Conservation (phyloP, 2,329 filamentous ascomycete species). For the Fusarium siculi region DNA sequence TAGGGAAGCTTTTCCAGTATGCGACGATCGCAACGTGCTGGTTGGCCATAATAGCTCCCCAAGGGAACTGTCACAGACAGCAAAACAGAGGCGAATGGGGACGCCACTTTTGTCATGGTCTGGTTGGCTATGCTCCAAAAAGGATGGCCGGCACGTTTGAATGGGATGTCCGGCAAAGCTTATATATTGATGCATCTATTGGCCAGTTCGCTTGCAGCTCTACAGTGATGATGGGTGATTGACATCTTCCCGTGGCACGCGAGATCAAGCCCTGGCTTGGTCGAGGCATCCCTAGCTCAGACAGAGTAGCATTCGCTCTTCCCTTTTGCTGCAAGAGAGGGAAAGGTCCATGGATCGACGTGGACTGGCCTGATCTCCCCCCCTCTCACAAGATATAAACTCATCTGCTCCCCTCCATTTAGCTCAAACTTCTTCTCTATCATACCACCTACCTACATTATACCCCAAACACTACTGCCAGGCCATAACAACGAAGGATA, state of each 20-base stretch:
- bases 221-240: constrained; percentile 31
- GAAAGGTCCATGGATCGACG: constrained; percentile 19
- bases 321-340: constrained; percentile 2
- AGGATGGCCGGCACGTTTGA: constrained; percentile 32
- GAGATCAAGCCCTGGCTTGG: constrained; percentile 25
- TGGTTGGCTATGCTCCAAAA: constrained; percentile 21
- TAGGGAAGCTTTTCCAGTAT: not conserved
- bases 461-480: not conserved
- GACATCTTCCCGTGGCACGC: constrained; percentile 28
- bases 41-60: constrained; percentile 9
- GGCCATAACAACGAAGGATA: not conserved
- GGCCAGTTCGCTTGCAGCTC: constrained; percentile 8
- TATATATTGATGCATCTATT: constrained; percentile 19
- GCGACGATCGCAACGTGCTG: constrained; percentile 29
- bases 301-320: constrained; percentile 14
- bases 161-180: constrained; percentile 24
- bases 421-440: not conserved
- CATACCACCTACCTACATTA: not conserved
- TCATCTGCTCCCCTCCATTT: constrained; percentile 6
- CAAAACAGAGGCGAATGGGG: constrained; percentile 4
- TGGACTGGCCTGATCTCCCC: constrained; percentile 19
- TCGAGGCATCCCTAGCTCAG: constrained; percentile 15
- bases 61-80: not conserved
- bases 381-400: constrained; percentile 26
- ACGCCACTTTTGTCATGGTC: constrained; percentile 39